phyloP scores from a whole-genome alignment of 2,329 filamentous ascomycete species.

The Pseudogymnoascus sp. region DNA sequence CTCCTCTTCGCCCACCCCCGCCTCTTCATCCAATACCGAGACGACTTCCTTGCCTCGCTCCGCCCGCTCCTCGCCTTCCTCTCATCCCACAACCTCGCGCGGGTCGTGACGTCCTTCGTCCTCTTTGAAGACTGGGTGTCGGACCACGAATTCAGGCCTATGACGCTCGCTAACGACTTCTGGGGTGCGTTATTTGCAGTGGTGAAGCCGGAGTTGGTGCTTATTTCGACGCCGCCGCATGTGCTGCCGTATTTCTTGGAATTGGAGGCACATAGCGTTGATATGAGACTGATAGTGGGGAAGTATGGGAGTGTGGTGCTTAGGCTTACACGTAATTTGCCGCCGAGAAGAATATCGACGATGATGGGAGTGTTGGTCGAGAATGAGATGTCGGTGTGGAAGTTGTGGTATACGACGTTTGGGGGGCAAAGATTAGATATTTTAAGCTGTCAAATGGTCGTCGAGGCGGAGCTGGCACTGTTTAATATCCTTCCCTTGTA shows the following conservation, averaged over 20 bases:
- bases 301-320: neutral
- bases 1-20: neutral
- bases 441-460: no score
- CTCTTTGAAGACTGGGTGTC: neutral
- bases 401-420: neutral
- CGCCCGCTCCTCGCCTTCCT: neutral
- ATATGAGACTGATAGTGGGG: neutral
- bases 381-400: neutral
- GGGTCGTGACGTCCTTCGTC: neutral
- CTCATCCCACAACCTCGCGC: neutral
- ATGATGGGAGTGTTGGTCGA: neutral
- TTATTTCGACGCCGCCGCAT: neutral
- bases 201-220: neutral
- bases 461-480: no score
- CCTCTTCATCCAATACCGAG: neutral
- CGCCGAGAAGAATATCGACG: neutral
- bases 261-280: neutral
- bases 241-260: neutral
- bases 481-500: no score
- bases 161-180: neutral
- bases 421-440: neutral
- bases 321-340: neutral
- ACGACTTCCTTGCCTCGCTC: neutral
- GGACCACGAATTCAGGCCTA: neutral
- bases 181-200: neutral